Evolutionary conservation across 2,329 filamentous ascomycete genomes (phyloP), one percentile per base, ranked within the genome.

Genomic region (Ascochyta viciae-villosae): DNA sequence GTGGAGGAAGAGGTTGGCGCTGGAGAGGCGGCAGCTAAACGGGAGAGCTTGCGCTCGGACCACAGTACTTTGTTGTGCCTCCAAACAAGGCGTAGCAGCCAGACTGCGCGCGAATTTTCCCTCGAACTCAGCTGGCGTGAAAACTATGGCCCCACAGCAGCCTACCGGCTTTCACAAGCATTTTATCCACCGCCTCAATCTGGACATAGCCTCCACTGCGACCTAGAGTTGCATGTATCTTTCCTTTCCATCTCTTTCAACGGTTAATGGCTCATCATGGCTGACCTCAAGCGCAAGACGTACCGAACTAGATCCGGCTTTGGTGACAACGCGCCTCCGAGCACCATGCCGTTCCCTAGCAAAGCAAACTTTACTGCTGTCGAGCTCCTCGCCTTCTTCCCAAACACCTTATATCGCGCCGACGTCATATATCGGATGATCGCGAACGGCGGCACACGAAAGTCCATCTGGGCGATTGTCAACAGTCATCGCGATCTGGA

Each of bases 301-400:
- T 27, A 43, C 22, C 6, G 24, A 48, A 13, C 26, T 13, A 56
- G 27, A 27, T 15, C 47, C 2, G 49, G 40, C 8, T 60, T 63
- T 40, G 52, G 51, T n/a, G 39, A 50, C 6, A 42, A 31, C 19
- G 62, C 57, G 23, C 62, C 59, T 3, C 23, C 59, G 3, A 38
- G 41, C 6, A 53, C 57, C 6, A 42, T 68, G 24, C 57, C 54
- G n/a, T 71, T 70, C 10, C 53, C 53, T 4, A 33, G 37, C 2
- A 29, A 39, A 29, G 53, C 47, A 3, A 50, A 68, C 13, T 34
- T 71, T 9, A 70, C 65, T 4, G 63, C 57, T 6, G 61, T 55
- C 34, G 70, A 71, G 51, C 55, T 70, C 13, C 53, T 67, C 2
- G 52, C 61, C 2, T 72, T 67, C 50, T 22, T 71, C 0, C 67